phyloP scores from a whole-genome alignment of 306 rosid genomes.

The Vigna reflexopilosa region DNA sequence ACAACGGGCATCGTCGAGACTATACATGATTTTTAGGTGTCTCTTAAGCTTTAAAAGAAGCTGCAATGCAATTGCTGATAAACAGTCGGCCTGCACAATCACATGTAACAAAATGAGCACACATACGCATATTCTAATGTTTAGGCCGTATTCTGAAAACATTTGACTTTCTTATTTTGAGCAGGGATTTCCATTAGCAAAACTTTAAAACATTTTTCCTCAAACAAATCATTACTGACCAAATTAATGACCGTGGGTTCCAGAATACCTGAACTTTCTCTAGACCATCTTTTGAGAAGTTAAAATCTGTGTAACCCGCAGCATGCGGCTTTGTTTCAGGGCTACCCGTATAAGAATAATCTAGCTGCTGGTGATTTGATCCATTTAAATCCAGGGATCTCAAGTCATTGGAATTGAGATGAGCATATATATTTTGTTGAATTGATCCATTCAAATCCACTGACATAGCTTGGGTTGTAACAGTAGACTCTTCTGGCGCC shows the following conservation, averaged over 20 bases:
- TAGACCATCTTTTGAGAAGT: conserved; percentile 69
- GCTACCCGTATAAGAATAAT: conserved; percentile 50
- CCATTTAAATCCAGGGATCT: conserved; percentile 75
- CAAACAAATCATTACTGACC: conserved; percentile 26
- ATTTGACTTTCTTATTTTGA: not conserved
- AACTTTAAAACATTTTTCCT: not conserved
- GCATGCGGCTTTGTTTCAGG: conserved; percentile 49
- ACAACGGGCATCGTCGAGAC: conserved; percentile 87
- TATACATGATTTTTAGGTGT: conserved; percentile 82
- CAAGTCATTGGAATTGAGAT: conserved; percentile 48
- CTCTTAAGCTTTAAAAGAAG: conserved; percentile 95
- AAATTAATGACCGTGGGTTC: conserved; percentile 12
- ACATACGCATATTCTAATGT: conserved; percentile 22
- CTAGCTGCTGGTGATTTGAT: conserved; percentile 57
- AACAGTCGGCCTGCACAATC: conserved; percentile 71
- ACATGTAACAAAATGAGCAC: conserved; percentile 14
- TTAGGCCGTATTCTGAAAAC: not conserved
- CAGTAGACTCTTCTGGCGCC: conserved; percentile 42
- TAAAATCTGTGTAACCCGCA: conserved; percentile 46
- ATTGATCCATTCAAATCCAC: conserved; percentile 65
- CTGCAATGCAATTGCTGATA: conserved; percentile 84
- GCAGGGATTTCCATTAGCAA: not conserved
- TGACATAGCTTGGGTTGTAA: conserved; percentile 46
- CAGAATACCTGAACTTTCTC: conserved; percentile 78
- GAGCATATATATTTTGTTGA: conserved; percentile 51